phyloP scores from a whole-genome alignment of 2,329 filamentous ascomycete species.

The Diaporthe citriasiana region DNA sequence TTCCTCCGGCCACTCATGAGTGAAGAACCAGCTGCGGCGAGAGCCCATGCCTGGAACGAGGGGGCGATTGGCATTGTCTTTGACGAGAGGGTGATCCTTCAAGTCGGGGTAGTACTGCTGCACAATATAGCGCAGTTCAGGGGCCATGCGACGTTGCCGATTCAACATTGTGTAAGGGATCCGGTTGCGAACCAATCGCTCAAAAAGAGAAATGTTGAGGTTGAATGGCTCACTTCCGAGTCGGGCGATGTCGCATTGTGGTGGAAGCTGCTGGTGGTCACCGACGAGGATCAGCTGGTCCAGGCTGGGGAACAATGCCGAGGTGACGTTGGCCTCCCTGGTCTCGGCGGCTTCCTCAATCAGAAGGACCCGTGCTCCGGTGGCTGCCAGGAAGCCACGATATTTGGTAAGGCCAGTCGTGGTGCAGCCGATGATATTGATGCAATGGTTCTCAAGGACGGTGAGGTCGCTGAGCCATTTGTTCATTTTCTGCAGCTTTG shows the following conservation, averaged over 20 bases:
- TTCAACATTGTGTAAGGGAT: constrained; percentile 75
- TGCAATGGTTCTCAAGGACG: constrained; percentile 53
- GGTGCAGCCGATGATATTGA: constrained; percentile 75
- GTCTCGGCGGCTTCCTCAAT: constrained; percentile 88
- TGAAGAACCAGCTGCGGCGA: constrained; percentile 57
- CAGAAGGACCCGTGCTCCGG: constrained; percentile 77
- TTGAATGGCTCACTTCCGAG: constrained; percentile 73
- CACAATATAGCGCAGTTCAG: constrained; percentile 60
- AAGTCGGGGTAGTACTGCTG: constrained; percentile 63
- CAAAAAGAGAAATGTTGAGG: constrained; percentile 83
- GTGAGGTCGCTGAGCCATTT: constrained; percentile 70
- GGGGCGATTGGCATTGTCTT: constrained; percentile 50
- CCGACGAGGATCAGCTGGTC: constrained; percentile 74
- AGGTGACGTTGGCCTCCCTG: constrained; percentile 71
- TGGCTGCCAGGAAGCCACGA: constrained; percentile 74
- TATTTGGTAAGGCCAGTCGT: constrained; percentile 89
- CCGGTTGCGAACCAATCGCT: constrained; percentile 77
- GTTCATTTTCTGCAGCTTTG: constrained; percentile 67
- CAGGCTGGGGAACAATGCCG: constrained; percentile 64
- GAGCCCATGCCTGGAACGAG: constrained; percentile 62
- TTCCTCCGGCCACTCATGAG: constrained; percentile 72
- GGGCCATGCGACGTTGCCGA: constrained; percentile 74
- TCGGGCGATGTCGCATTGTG: constrained; percentile 73
- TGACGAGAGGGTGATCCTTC: constrained; percentile 60
- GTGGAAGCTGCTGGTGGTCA: constrained; percentile 85